These are phyloP conservation scores for Barbatosphaeria neglecta DNA, from an alignment of 495 filamentous ascomycete genomes.

Conservation along the genomic window DNA sequence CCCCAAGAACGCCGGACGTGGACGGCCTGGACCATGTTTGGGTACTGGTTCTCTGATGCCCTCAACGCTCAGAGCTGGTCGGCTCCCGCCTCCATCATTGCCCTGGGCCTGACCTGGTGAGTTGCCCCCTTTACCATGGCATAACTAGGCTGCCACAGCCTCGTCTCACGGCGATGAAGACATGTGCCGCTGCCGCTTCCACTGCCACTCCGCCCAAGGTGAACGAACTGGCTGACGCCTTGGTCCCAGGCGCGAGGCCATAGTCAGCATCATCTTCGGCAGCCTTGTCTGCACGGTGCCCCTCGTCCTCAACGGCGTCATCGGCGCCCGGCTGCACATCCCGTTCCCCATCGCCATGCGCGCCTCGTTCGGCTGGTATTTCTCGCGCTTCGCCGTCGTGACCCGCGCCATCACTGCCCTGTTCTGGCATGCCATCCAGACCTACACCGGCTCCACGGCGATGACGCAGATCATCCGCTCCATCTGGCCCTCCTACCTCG, in stretches of 20 bases:
- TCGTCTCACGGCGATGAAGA: not conserved
- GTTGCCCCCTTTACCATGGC: not conserved
- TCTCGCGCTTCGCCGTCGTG: conserved; percentile 26
- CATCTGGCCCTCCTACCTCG: conserved; percentile 31
- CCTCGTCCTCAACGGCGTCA: conserved; percentile 34
- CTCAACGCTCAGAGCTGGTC: conserved; percentile 32
- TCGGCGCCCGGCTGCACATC: conserved; percentile 33
- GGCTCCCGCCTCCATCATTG: conserved; percentile 32
- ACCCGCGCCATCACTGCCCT: conserved; percentile 30
- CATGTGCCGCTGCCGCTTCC: not conserved
- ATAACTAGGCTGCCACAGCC: too few species aligned
- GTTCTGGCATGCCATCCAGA: conserved; percentile 38
- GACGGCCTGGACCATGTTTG: conserved; percentile 31
- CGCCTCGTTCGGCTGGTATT: conserved; percentile 31
- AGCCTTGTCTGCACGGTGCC: conserved; percentile 27
- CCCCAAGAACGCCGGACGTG: conserved; percentile 31
- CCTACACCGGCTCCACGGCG: conserved; percentile 27
- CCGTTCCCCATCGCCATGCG: conserved; percentile 29
- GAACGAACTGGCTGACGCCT: not conserved
- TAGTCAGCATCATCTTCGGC: conserved; percentile 27
- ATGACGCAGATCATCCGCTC: conserved; percentile 30
- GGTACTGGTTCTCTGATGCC: conserved; percentile 37
- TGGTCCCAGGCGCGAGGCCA: conserved; percentile 20
- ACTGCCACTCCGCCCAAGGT: too few species aligned
- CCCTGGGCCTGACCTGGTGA: conserved; percentile 37